Evolutionary conservation across 345 rosid genomes (phyloP).

Genomic region (Acer negundo): DNA sequence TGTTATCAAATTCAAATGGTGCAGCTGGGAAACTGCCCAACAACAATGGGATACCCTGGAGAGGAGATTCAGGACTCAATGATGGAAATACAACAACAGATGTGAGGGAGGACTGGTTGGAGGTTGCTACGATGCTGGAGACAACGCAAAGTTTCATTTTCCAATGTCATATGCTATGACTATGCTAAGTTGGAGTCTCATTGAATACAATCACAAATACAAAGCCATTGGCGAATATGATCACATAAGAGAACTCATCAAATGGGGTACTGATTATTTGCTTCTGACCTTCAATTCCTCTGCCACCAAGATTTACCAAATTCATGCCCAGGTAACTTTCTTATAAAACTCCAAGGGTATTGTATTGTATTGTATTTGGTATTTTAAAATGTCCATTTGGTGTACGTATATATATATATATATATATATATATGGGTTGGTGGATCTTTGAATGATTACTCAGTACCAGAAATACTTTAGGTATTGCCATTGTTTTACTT

Average conservation of each 20-base stretch:
- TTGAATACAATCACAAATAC: conserved; percentile 75
- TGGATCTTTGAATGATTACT: conserved; percentile 49
- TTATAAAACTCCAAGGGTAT: too few species aligned
- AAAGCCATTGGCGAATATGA: conserved; percentile 56
- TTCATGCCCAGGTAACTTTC: conserved; percentile 51
- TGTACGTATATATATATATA: not conserved
- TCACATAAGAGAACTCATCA: conserved; percentile 66
- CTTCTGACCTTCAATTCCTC: conserved; percentile 76
- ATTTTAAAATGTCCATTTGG: not conserved
- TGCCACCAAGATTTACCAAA: conserved; percentile 57
- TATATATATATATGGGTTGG: conserved; percentile 79
- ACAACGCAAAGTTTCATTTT: conserved; percentile 73
- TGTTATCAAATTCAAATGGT: not conserved
- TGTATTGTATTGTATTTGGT: too few species aligned
- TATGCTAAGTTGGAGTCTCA: conserved; percentile 91
- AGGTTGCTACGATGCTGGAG: conserved; percentile 91
- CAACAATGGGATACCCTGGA: conserved; percentile 70
- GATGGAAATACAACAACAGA: conserved; percentile 57
- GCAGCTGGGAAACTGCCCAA: conserved; percentile 82
- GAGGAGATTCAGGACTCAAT: conserved; percentile 64
- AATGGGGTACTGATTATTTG: conserved; percentile 88
- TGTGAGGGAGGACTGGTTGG: conserved; percentile 63
- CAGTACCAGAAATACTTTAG: conserved; percentile 72
- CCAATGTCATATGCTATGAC: conserved; percentile 92
- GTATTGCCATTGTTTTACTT: too few species aligned